Evolutionary conservation across 371 early-diverging fungal species (phyloP).

Genomic region (Zychaea mexicana): DNA sequence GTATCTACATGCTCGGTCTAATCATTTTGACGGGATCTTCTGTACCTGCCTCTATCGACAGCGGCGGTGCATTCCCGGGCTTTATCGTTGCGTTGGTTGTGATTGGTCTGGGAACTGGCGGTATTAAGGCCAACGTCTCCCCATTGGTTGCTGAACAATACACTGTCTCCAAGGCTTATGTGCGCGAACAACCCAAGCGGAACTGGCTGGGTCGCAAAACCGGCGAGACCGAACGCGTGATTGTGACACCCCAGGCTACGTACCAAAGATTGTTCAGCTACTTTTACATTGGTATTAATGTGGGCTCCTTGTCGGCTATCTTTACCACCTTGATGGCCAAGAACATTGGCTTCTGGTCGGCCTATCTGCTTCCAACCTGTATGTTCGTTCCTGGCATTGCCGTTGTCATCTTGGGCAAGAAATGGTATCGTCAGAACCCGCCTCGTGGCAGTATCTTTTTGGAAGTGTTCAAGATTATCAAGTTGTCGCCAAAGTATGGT

Average conservation of each 20-base stretch:
- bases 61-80: conserved; percentile 62
- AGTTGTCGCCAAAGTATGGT: conserved; percentile 27
- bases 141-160: conserved; percentile 58
- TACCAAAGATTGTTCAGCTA: conserved; percentile 48
- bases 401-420: conserved; percentile 55
- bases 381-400: conserved; percentile 63
- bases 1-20: conserved; percentile 74
- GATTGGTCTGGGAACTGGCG: conserved; percentile 68
- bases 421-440: conserved; percentile 51
- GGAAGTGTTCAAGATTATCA: conserved; percentile 24
- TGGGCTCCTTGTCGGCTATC: conserved; percentile 66
- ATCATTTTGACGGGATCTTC: conserved; percentile 68
- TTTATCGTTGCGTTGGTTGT: conserved; percentile 68
- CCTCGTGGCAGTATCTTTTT: conserved; percentile 54
- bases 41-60: conserved; percentile 53
- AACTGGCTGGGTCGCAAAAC: conserved; percentile 9
- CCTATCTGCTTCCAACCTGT: conserved; percentile 62
- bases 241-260: conserved; percentile 55
- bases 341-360: conserved; percentile 59
- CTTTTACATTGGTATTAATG: conserved; percentile 65
- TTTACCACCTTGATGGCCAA: conserved; percentile 55
- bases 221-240: conserved; percentile 30
- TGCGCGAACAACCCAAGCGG: conserved; percentile 24
- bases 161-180: conserved; percentile 26
- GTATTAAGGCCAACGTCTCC: conserved; percentile 56